Evolutionary conservation across 2,329 filamentous ascomycete species (phyloP), one percentile per base, ranked within the genome.

Genomic region (Fusarium pseudonygamai): DNA sequence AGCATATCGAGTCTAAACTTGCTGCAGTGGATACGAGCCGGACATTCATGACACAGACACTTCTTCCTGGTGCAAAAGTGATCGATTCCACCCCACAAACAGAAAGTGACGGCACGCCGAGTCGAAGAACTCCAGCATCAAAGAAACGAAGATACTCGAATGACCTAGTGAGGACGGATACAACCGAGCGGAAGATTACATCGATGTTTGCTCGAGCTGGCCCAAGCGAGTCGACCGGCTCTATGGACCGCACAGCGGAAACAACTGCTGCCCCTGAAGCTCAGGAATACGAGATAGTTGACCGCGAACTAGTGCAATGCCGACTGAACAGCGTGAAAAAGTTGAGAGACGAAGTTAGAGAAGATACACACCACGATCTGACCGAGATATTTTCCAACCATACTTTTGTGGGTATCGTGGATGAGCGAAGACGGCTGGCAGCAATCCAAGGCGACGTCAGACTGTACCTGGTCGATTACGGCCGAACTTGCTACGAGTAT

Each of bases 401-500:
- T 79, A 97, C 94, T 2, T 99, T 98, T 80, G 93, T 99, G 53
- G 96, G 96, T 6, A 87, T 99, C 32, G 94, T 98, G 4, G 96
- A 99, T 78, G 93, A 96, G 78, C 89, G 88, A 45, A 92, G 94
- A 56, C 93, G 96, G 16, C 89, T 99, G 18, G 95, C 92, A n/a
- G 95, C 96, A 22, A 93, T 99, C 42, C 96, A 99, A 83, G 92
- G 93, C 40, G 96, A 96, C 20, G 93, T 98, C 14, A 97, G 95
- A 80, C 88, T 99, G 13, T 98, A 93, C 81, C 89, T 99, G 28
- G 87, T 99, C 59, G 96, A 99, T 82, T 99, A 99, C 79, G 96
- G 95, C 16, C 91, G 96, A 80, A 85, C 93, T 3, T 93, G 91
- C 80, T 93, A 91, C 70, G 96, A 98, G 77, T 97, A 96, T 81